Evolutionary conservation across 306 rosid species (phyloP).

Genomic region (Nissolia schottii): DNA sequence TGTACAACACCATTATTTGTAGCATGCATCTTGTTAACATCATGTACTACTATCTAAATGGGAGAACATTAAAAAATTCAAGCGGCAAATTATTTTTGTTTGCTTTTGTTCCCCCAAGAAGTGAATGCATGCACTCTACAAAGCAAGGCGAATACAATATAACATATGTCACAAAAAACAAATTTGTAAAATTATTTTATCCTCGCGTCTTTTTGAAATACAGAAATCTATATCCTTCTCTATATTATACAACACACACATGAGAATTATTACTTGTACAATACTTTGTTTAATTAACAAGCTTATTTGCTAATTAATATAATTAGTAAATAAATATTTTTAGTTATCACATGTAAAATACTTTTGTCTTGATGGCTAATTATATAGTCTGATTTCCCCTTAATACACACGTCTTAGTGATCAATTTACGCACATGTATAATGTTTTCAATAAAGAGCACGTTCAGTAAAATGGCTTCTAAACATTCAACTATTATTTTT

Average conservation of each 20-base stretch:
- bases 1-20: background rate
- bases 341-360: too few relatives aligned
- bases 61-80: background rate
- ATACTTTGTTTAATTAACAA: background rate
- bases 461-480: too few relatives aligned
- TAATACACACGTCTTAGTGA: too few relatives aligned
- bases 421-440: too few relatives aligned
- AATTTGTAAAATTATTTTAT: background rate
- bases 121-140: slow-evolving; percentile 20
- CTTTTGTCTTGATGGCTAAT: too few relatives aligned
- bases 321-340: too few relatives aligned
- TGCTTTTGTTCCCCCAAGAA: slow-evolving; percentile 6
- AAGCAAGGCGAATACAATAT: background rate
- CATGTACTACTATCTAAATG: background rate
- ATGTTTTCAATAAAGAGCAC: too few relatives aligned
- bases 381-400: too few relatives aligned
- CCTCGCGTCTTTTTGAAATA: background rate
- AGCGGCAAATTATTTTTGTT: slow-evolving; percentile 12
- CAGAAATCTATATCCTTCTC: background rate
- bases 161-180: background rate
- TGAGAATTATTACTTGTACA: background rate
- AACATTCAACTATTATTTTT: too few relatives aligned
- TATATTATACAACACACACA: background rate
- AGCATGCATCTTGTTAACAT: background rate
- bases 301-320: background rate